Base-by-base conservation (phyloP, 345 rosid genomes). In the Salix udensis region DNA sequence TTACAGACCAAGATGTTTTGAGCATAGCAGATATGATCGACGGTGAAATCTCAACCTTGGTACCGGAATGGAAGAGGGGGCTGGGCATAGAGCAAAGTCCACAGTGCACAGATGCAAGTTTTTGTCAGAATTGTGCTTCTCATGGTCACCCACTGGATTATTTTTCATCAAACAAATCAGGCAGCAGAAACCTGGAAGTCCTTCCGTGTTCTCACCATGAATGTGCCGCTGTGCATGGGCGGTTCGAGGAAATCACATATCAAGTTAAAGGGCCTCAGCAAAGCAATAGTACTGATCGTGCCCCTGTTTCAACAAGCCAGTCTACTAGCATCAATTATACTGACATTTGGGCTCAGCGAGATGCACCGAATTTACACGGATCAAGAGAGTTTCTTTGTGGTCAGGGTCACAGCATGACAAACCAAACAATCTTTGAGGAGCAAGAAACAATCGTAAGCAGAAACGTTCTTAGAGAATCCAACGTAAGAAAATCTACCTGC, bases 1-100 rank as follows among this genome's bases (percentile, higher is more conserved):
- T 96, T 19, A 84, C 85, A 44, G 91, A 90, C 72, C 97, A 94
- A 85, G 97, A 94, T 81, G 95, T 90, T 50, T 75, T 68, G 39
- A 91, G 88, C 82, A 94, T 96, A 84, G 95, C 98, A 16, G 93
- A 94, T 64, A 94, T 94, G 92, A 96, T 96, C 58, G 95, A 94
- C 73, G 80, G 82, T 34, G 97, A 96, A 83, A 89, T 94, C 28
- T 78, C 94, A 48, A 65, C 87, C 44, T 81, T 96, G 46, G 93
- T 92, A 1, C 97, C 97, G 0, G 87, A 83, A 26, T 88, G 97
- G 99, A 90, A 81, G 55, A 81, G 40, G 65, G 85, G 81, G 16
- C 55, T 40, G 12, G 75, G 65, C 9, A 75, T 73, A 1, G 82
- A 85, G 30, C 89, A 87, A 73, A 74, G 23, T 65, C 60, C 75